phyloP scores from a whole-genome alignment of 805 yeast genomes.

The Nakazawaea populi region DNA sequence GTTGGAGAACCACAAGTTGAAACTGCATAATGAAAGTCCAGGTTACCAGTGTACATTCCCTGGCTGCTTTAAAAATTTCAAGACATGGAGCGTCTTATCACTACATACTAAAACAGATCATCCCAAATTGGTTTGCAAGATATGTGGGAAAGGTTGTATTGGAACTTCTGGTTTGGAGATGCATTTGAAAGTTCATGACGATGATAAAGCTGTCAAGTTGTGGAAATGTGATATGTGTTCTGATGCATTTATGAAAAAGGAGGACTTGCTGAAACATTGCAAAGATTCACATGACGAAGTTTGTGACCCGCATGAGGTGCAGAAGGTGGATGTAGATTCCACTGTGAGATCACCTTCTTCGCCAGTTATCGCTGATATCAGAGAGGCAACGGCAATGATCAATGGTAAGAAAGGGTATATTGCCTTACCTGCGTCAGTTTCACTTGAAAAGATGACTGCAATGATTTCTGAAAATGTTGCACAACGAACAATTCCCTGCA shows the following conservation, averaged over 20 bases:
- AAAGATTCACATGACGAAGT: constrained; percentile 28
- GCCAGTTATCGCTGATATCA: not conserved
- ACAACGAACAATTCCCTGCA: constrained; percentile 35
- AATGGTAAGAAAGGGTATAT: not conserved
- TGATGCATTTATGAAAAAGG: constrained; percentile 47
- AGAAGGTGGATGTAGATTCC: not conserved
- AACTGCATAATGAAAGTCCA: constrained; percentile 51
- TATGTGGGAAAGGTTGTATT: constrained; percentile 68
- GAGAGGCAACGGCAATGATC: not conserved
- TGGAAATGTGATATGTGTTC: constrained; percentile 65
- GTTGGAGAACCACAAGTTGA: constrained; percentile 59
- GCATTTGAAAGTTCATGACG: constrained; percentile 73
- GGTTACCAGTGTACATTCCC: constrained; percentile 57
- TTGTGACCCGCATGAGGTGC: too few relatives aligned
- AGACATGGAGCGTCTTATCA: constrained; percentile 70
- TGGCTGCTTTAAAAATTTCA: constrained; percentile 55
- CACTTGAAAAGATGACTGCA: constrained; percentile 20
- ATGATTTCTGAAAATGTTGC: constrained; percentile 32
- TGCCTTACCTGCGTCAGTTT: constrained; percentile 2
- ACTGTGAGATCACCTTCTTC: not conserved
- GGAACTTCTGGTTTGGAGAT: constrained; percentile 64
- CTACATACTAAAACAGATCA: constrained; percentile 68
- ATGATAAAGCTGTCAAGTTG: constrained; percentile 38
- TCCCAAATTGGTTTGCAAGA: constrained; percentile 56
- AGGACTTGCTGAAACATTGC: constrained; percentile 53